Percentiles rank a stretch among this genome's conserved stretches.
Conservation (phyloP, 2,329 filamentous ascomycete genomes). For the Botrytis byssoidea region DNA sequence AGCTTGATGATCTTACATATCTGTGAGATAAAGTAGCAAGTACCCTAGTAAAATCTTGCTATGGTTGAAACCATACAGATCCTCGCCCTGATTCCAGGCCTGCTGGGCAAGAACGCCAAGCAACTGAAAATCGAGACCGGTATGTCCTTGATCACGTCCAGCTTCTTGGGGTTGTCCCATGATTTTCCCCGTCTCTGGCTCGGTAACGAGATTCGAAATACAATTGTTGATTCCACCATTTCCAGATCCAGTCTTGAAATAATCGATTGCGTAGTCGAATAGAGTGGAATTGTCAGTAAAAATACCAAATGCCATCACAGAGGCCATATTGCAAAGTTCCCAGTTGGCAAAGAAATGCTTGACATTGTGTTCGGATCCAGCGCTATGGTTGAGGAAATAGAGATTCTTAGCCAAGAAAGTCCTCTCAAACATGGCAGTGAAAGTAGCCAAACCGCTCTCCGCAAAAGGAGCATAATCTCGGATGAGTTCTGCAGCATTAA, state of each 20-base stretch:
- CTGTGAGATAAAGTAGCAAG: background rate
- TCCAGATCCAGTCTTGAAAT: slow-evolving; percentile 7
- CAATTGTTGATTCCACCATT: slow-evolving; percentile 3
- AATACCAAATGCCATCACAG: background rate
- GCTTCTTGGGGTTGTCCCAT: background rate
- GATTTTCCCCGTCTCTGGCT: background rate
- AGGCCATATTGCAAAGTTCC: background rate
- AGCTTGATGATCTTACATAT: background rate
- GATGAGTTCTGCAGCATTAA: background rate
- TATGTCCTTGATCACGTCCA: background rate
- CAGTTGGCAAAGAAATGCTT: background rate
- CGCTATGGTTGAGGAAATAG: background rate
- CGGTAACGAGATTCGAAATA: background rate
- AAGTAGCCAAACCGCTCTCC: background rate
- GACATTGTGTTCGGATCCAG: background rate
- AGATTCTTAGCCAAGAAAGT: background rate
- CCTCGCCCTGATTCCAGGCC: background rate
- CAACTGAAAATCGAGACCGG: background rate
- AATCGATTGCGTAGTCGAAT: background rate
- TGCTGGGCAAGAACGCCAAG: background rate
- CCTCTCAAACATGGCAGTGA: background rate
- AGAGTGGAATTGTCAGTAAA: background rate
- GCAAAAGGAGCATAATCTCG: slow-evolving; percentile 7
- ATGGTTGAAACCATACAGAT: background rate
- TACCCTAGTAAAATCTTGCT: background rate